Percentiles rank a stretch among this genome's conserved stretches.
Conservation (phyloP, 176 grass and related monocot species). For the Ananas comosus region DNA sequence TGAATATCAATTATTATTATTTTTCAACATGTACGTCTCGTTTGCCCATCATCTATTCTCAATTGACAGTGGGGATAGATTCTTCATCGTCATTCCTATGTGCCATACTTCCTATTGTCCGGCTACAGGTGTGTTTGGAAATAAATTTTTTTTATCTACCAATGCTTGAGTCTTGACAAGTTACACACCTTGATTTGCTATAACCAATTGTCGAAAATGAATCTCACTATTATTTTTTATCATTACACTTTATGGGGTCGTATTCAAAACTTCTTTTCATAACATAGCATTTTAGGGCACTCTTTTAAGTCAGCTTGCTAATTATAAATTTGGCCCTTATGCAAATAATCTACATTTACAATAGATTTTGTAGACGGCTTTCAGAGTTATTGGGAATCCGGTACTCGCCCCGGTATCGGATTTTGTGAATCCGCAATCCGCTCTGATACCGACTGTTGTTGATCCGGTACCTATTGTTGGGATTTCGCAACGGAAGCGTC, state of each 20-base stretch:
- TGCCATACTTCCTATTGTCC: neutral
- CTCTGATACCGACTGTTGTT: too few relatives aligned
- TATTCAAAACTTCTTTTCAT: neutral
- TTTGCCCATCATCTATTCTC: neutral
- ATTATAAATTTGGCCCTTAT: too few relatives aligned
- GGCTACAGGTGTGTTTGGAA: neutral
- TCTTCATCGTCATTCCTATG: neutral
- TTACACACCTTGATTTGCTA: neutral
- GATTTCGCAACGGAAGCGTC: too few relatives aligned
- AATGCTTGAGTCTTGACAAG: neutral
- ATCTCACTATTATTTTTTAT: neutral
- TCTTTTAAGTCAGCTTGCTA: neutral
- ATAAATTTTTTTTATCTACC: neutral
- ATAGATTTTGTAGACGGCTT: too few relatives aligned
- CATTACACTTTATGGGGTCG: neutral
- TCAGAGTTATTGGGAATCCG: too few relatives aligned
- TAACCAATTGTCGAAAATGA: neutral
- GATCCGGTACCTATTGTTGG: too few relatives aligned
- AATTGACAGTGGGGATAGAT: neutral
- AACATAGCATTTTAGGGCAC: neutral
- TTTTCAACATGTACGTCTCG: neutral
- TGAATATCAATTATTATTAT: too few relatives aligned
- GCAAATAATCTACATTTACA: too few relatives aligned
- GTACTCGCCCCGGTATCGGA: too few relatives aligned
- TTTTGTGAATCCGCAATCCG: too few relatives aligned